Evolutionary conservation across 208 protist genomes (phyloP).

Genomic region (Porcisia hertigi): DNA sequence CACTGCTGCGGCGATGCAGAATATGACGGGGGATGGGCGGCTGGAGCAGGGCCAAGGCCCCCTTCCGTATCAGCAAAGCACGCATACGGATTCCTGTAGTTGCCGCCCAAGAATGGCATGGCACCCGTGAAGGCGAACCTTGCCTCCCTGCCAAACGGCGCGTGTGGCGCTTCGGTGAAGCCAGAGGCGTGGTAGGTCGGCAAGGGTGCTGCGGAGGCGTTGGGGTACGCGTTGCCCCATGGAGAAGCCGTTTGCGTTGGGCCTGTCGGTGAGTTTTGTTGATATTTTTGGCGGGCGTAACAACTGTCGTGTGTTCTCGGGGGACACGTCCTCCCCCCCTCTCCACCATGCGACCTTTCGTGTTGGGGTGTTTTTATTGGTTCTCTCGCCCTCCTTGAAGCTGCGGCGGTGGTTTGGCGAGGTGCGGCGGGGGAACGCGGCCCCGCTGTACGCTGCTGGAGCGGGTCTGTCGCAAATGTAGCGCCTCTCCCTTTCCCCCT

Average conservation of each 20-base stretch:
- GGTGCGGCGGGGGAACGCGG: neutral
- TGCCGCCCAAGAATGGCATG: neutral
- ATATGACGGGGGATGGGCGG: neutral
- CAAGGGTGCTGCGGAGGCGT: neutral
- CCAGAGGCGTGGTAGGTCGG: neutral
- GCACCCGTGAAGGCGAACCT: neutral
- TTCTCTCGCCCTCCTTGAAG: neutral
- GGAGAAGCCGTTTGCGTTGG: neutral
- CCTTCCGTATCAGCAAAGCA: neutral
- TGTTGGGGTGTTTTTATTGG: neutral
- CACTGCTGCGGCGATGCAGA: constrained; percentile 2
- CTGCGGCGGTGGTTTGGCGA: neutral
- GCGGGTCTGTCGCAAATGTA: neutral
- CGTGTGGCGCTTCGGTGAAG: neutral
- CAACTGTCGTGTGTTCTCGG: neutral
- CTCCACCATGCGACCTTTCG: neutral
- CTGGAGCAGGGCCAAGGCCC: neutral
- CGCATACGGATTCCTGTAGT: neutral
- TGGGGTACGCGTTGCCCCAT: neutral
- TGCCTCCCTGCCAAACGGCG: constrained; percentile 4
- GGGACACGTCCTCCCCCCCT: neutral
- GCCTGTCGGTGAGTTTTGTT: neutral
- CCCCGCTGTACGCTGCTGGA: neutral
- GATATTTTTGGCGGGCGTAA: neutral
- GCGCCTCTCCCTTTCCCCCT: neutral